A percentile compares a stretch with the other conserved stretches of the same genome.
phyloP scores from a whole-genome alignment of 2,329 filamentous ascomycete species.

The Pleomassaria siparia region DNA sequence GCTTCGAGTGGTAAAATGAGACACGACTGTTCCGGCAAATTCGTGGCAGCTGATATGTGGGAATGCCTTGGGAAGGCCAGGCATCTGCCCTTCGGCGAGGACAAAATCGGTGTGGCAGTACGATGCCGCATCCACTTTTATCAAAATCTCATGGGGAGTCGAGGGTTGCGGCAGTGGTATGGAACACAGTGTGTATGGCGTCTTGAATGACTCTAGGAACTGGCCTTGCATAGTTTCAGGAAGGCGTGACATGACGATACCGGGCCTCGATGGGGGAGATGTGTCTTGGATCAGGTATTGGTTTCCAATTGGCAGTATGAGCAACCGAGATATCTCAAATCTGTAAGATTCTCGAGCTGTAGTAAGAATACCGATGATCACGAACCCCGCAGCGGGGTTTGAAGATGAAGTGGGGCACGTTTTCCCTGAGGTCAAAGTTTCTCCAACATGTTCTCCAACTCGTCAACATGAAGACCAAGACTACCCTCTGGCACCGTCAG shows the following conservation, averaged over 20 bases:
- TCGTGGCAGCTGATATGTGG: slow-evolving; percentile 52
- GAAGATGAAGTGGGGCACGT: slow-evolving; percentile 22
- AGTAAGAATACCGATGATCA: not conserved
- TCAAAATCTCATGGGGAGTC: slow-evolving; percentile 46
- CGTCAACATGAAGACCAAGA: not conserved
- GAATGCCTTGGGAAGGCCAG: slow-evolving; percentile 38
- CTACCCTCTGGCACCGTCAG: not conserved
- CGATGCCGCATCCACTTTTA: slow-evolving; percentile 50
- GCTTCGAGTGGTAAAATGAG: slow-evolving; percentile 23
- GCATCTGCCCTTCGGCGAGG: slow-evolving; percentile 40
- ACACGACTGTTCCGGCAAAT: slow-evolving; percentile 49
- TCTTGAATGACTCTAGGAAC: slow-evolving; percentile 46
- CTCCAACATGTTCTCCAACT: slow-evolving; percentile 11
- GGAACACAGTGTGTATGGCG: slow-evolving; percentile 42
- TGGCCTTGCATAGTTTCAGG: slow-evolving; percentile 45
- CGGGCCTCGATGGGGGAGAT: not conserved
- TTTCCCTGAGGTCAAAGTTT: slow-evolving; percentile 6
- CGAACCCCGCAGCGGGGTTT: slow-evolving; percentile 33
- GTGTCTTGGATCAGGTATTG: not conserved
- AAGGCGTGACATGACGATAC: slow-evolving; percentile 18
- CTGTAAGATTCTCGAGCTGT: not conserved
- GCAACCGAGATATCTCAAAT: not conserved
- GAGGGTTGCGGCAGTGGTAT: slow-evolving; percentile 37
- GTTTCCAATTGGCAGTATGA: not conserved
- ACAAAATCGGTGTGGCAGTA: slow-evolving; percentile 52